Percentiles rank a stretch among this genome's conserved stretches.
These are phyloP conservation scores for Bremia lactucae DNA, from an alignment of 352 stramenopile genomes.

Conservation along the genomic window DNA sequence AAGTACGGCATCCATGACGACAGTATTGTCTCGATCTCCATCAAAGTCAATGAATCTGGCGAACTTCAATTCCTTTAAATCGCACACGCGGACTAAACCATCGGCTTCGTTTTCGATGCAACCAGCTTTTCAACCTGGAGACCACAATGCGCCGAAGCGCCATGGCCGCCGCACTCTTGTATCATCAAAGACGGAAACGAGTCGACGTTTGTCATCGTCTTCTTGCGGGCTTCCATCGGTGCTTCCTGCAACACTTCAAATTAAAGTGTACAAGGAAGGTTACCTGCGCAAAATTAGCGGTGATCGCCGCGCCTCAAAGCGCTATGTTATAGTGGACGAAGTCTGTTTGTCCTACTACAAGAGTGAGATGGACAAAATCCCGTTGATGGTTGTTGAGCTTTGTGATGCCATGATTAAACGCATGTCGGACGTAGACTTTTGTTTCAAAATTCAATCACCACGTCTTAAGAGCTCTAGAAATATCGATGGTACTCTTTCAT, in stretches of 20 bases:
- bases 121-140: constrained; percentile 36
- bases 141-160: constrained; percentile 38
- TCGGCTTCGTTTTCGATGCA: constrained; percentile 49
- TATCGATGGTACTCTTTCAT: constrained; percentile 68
- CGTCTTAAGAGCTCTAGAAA: constrained; percentile 81
- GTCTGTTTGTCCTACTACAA: constrained; percentile 83
- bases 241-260: constrained; percentile 53
- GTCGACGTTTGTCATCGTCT: constrained; percentile 31
- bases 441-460: constrained; percentile 79
- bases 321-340: constrained; percentile 83
- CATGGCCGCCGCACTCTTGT: constrained; percentile 52
- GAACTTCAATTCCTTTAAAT: constrained; percentile 21
- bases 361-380: constrained; percentile 70
- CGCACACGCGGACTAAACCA: constrained; percentile 22
- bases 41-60: constrained; percentile 36
- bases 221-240: constrained; percentile 37
- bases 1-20: constrained; percentile 29
- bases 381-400: constrained; percentile 76
- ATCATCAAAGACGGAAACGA: constrained; percentile 36
- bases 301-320: constrained; percentile 74
- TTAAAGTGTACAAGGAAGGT: constrained; percentile 74
- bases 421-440: constrained; percentile 73
- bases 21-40: constrained; percentile 33
- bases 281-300: constrained; percentile 77
- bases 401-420: constrained; percentile 74